Conservation (phyloP, 129 eudicot species). For the Pittosporum tobira region DNA sequence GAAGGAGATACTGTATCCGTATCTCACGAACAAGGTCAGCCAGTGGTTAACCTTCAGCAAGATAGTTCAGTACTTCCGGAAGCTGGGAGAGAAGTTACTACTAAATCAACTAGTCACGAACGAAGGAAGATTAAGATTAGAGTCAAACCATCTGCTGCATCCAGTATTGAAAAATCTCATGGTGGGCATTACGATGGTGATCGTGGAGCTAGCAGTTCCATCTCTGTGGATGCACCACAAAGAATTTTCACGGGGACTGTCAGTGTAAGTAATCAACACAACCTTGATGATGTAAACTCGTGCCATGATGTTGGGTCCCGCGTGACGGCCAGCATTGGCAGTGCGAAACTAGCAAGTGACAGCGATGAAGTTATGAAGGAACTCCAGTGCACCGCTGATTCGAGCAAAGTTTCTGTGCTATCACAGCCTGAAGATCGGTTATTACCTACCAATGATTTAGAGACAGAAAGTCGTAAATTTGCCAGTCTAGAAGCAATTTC, state of each 20-base stretch:
- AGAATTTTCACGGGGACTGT: slow-evolving; percentile 36
- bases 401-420: slow-evolving; percentile 42
- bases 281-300: slow-evolving; percentile 67
- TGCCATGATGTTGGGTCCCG: slow-evolving; percentile 85
- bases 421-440: slow-evolving; percentile 20
- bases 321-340: slow-evolving; percentile 88
- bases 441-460: slow-evolving; percentile 20
- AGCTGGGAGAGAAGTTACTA: slow-evolving; percentile 36
- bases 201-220: slow-evolving; percentile 72
- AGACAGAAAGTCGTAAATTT: slow-evolving; percentile 15
- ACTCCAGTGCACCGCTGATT: slow-evolving; percentile 92
- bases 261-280: slow-evolving; percentile 47
- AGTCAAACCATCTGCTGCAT: slow-evolving; percentile 66
- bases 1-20: slow-evolving; percentile 14
- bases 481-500: slow-evolving; percentile 27
- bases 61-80: slow-evolving; percentile 18
- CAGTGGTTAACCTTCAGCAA: slow-evolving; percentile 8
- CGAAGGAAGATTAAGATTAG: slow-evolving; percentile 51
- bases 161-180: slow-evolving; percentile 51
- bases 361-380: slow-evolving; percentile 54
- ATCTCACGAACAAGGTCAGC: slow-evolving; percentile 23
- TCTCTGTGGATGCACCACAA: slow-evolving; percentile 68
- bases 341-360: slow-evolving; percentile 55
- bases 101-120: slow-evolving; percentile 52
- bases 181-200: slow-evolving; percentile 44